Percentiles rank a stretch among this genome's conserved stretches.
These are phyloP conservation scores for Fallopia convolvulus DNA, from an alignment of 148 eudicot species.

Conservation along the genomic window DNA sequence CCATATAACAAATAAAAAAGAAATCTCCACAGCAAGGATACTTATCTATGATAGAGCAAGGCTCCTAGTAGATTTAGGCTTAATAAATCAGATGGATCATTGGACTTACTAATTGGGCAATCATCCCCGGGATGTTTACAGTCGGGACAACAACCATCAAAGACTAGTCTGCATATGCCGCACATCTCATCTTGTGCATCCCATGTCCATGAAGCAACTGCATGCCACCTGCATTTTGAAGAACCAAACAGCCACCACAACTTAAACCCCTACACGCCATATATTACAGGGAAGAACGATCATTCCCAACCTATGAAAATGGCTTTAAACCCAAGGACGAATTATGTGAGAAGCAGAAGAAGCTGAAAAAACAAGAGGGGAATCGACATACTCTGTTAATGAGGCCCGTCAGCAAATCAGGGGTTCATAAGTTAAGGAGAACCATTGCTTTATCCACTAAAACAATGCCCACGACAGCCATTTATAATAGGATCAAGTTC, in stretches of 20 bases:
- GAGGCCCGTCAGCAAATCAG: conserved; percentile 5
- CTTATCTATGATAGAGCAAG: neutral
- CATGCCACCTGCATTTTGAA: conserved; percentile 62
- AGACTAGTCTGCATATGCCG: conserved; percentile 94
- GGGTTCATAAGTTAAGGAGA: conserved; percentile 4
- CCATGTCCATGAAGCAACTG: conserved; percentile 99
- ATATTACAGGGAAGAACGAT: neutral
- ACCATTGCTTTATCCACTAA: neutral
- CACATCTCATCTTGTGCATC: conserved; percentile 98
- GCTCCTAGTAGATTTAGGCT: neutral
- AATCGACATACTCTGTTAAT: conserved; percentile 34
- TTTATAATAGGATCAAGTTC: neutral
- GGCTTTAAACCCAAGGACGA: neutral
- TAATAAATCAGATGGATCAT: neutral
- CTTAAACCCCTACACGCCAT: neutral
- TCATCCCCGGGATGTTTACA: conserved; percentile 97
- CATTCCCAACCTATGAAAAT: neutral
- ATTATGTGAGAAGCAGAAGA: neutral
- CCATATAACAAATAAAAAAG: neutral
- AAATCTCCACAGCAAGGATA: too few relatives aligned
- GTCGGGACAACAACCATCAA: conserved; percentile 98
- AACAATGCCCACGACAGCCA: neutral
- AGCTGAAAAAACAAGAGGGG: neutral
- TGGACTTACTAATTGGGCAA: conserved; percentile 77
- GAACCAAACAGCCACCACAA: neutral